Evolutionary conservation across 208 protist genomes (phyloP), one percentile per base, ranked within the genome.

Genomic region (Borovskyia barvae): DNA sequence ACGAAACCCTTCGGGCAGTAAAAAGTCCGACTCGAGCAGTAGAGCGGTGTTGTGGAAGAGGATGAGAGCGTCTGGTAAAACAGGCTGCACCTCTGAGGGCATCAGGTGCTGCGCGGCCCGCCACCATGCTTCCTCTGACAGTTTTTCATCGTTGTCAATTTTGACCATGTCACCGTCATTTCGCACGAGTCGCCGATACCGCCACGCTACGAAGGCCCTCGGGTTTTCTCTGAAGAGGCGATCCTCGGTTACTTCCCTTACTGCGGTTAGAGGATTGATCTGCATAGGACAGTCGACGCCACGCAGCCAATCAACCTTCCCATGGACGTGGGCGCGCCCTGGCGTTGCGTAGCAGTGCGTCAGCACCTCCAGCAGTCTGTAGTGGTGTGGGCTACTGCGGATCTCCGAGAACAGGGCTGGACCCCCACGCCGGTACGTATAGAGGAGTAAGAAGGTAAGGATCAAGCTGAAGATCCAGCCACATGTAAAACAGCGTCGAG

Each of bases 281-380:
- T 52, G 32, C 42, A 91, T 60, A 0, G 75, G 62, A 51, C 85
- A 95, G 69, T 87, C 69, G 20, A 85, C 69, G 15, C 70, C 40
- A 14, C 60, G 26, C 11, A 95, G 57, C 20, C 71, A 29, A 8
- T 76, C 54, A 45, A 93, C 80, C 59, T 80, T 85, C 9, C 67
- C 69, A 42, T 95, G 89, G n/a, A 90, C 37, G 45, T 85, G 79
- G 3, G 73, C 73, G 48, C 78, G 79, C 5, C 89, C 89, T 17
- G 89, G 86, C 5, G 80, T 83, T 11, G 70, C 69, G 55, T 91
- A 90, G 65, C 85, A 95, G 40, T 61, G 72, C 32, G 72, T 62
- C 26, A 95, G 55, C 3, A 87, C 63, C 45, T 95, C 78, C 19
- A 95, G 29, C 15, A 58, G 73, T 2, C 22, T 2, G 41, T 69